Evolutionary conservation across 108 stramenopile species (phyloP).

Genomic region (Thalassiosira profunda): DNA sequence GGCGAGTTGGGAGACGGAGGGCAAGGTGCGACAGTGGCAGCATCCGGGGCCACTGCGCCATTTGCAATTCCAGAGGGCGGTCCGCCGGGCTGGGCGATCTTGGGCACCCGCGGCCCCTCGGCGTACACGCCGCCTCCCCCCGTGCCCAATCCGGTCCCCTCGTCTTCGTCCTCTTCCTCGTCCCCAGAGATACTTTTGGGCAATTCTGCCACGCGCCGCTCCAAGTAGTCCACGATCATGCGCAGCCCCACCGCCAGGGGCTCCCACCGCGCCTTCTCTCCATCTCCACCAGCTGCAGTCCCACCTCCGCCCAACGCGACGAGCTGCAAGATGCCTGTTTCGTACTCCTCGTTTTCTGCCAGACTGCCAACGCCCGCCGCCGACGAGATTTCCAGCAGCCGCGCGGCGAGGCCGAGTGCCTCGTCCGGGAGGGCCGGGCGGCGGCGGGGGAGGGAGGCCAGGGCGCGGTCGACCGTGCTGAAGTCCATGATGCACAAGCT

Average conservation of each 20-base stretch:
- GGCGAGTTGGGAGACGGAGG: conserved; percentile 17
- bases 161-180: conserved; percentile 8
- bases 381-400: conserved; percentile 24
- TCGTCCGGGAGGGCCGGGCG: conserved; percentile 68
- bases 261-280: conserved; percentile 67
- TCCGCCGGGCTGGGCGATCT: no score
- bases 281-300: background rate
- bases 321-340: conserved; percentile 17
- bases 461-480: conserved; percentile 71
- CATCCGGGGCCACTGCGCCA: background rate
- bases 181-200: conserved; percentile 1
- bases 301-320: conserved; percentile 7
- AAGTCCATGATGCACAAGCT: conserved; percentile 72
- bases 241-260: conserved; percentile 81
- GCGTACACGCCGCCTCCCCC: conserved; percentile 64
- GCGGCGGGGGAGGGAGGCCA: conserved; percentile 70
- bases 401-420: conserved; percentile 46
- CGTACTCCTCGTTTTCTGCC: conserved; percentile 29
- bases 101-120: conserved; percentile 86
- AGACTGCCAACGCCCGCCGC: conserved; percentile 8
- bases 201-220: conserved; percentile 29
- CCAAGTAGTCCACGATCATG: conserved; percentile 62
- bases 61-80: no score
- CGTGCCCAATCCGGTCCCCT: conserved; percentile 10
- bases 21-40: background rate